Conservation (phyloP, 1,284 basidiomycete genomes). For the Cystobasidiaceae sp. region DNA sequence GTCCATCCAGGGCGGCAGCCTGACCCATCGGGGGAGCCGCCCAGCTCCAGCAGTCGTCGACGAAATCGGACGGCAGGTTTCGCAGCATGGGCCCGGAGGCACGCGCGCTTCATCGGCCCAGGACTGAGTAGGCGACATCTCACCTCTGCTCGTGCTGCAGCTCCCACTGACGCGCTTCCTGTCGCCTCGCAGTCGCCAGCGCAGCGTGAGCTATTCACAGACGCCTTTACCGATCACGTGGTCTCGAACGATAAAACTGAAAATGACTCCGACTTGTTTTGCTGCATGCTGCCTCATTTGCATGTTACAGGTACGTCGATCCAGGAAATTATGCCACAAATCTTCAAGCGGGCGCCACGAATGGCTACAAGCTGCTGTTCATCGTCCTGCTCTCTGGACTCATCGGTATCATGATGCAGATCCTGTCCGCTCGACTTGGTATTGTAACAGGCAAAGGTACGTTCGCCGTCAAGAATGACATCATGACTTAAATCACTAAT, state of each 20-base stretch:
- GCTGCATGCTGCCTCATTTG: background rate
- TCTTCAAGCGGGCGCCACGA: constrained; percentile 41
- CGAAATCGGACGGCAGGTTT: no score
- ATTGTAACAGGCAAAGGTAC: constrained; percentile 50
- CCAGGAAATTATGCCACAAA: constrained; percentile 39
- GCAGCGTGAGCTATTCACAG: constrained; percentile 27
- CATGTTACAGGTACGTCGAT: constrained; percentile 9
- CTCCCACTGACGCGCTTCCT: no score
- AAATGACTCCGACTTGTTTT: no score
- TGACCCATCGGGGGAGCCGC: background rate
- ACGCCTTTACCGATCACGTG: no score
- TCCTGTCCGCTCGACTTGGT: constrained; percentile 53
- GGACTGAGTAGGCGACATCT: constrained; percentile 4
- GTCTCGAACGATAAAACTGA: no score
- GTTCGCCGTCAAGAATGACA: constrained; percentile 37
- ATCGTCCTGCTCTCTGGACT: constrained; percentile 75
- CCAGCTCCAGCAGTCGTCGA: background rate
- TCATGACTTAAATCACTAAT: constrained; percentile 26
- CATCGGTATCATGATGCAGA: constrained; percentile 66
- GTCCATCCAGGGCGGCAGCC: no score
- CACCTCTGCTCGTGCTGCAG: background rate
- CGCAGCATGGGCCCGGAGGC: constrained; percentile 6
- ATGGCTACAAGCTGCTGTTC: constrained; percentile 78
- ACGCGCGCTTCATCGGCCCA: constrained; percentile 19
- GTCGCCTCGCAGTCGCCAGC: constrained; percentile 27